These are phyloP conservation scores for Acanthamoeba triangularis DNA, from an alignment of 208 protist species.

Conservation along the genomic window DNA sequence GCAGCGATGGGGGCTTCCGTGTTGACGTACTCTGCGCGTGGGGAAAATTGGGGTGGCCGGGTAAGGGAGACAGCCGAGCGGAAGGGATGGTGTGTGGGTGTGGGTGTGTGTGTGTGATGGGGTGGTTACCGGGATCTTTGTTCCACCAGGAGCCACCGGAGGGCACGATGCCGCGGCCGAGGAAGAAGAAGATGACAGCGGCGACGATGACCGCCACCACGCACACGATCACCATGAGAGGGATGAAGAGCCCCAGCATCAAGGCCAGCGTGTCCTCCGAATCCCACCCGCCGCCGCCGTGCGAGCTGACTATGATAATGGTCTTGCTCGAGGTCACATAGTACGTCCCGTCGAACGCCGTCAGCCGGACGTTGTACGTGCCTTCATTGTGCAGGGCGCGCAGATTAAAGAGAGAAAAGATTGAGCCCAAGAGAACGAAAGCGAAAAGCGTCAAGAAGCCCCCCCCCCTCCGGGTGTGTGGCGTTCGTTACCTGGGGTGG, in stretches of 20 bases:
- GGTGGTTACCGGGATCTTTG: slow-evolving; percentile 3
- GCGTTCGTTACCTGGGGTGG: not conserved
- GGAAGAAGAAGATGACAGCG: not conserved
- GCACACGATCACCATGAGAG: not conserved
- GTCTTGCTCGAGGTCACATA: slow-evolving; percentile 16
- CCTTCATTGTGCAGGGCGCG: not conserved
- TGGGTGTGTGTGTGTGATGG: not conserved
- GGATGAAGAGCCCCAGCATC: slow-evolving; percentile 37
- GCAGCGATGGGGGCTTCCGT: slow-evolving; percentile 10
- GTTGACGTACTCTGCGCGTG: slow-evolving; percentile 50
- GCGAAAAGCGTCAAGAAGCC: not conserved
- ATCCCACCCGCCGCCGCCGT: not conserved
- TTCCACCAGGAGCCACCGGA: slow-evolving; percentile 25
- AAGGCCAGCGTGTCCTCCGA: slow-evolving; percentile 32
- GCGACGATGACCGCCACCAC: not conserved
- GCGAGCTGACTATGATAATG: not conserved
- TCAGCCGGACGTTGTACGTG: not conserved
- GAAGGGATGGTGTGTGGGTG: not conserved
- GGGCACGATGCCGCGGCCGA: slow-evolving; percentile 25
- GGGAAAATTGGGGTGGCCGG: not conserved
- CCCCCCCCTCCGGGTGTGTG: not conserved
- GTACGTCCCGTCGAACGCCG: slow-evolving; percentile 36
- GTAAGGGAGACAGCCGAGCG: not conserved
- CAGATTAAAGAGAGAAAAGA: not conserved
- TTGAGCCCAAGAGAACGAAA: not conserved